phyloP scores from a whole-genome alignment of 805 yeast genomes.

The Zygotorulaspora chibaensis region DNA sequence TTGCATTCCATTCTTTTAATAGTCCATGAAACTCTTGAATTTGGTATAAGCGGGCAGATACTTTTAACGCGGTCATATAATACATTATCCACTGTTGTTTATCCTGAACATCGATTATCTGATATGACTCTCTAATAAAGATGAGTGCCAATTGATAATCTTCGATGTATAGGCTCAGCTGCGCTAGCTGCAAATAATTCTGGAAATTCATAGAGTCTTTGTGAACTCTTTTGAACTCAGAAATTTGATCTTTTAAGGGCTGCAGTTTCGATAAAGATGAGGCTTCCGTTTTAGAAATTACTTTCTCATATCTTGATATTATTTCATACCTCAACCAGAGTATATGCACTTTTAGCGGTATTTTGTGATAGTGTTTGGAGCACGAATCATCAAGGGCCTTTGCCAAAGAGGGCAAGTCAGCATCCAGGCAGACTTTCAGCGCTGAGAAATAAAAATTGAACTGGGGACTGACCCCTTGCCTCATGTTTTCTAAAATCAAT shows the following conservation, averaged over 20 bases:
- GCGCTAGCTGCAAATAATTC: conserved; percentile 23
- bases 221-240: conserved; percentile 17
- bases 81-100: conserved; percentile 23
- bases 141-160: conserved; percentile 13
- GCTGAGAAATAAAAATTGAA: conserved; percentile 21
- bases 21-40: conserved; percentile 11
- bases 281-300: conserved; percentile 2
- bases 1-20: conserved; percentile 28
- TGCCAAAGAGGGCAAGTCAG: conserved; percentile 16
- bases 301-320: conserved; percentile 3
- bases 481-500: conserved; percentile 16
- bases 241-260: conserved; percentile 8
- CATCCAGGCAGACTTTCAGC: conserved; percentile 17
- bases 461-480: conserved; percentile 23
- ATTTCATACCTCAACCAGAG: conserved; percentile 22
- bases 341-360: conserved; percentile 26
- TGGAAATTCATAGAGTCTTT: conserved; percentile 17
- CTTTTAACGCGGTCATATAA: conserved; percentile 20
- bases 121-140: conserved; percentile 7
- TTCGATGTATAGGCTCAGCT: conserved; percentile 15
- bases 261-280: conserved; percentile 4
- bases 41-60: conserved; percentile 16
- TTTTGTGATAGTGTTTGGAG: conserved; percentile 10
- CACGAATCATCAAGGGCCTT: conserved; percentile 18
- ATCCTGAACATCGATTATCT: conserved; percentile 11